Percentiles rank a stretch among this genome's conserved stretches.
Conservation (phyloP, 352 stramenopile genomes). For the Phytophthora rubi region DNA sequence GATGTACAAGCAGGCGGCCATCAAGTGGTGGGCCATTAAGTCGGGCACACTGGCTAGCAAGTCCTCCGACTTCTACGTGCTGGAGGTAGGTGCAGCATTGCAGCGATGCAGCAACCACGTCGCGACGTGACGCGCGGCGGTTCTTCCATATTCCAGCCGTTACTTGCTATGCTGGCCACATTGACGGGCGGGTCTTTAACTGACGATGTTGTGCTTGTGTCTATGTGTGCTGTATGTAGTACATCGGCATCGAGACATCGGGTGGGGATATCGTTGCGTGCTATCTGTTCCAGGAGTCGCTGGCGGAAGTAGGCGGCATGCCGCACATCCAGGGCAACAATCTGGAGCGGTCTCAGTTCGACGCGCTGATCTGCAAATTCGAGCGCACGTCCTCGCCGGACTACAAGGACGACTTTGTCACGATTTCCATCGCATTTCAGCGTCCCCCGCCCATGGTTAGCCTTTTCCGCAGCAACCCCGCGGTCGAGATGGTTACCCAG, state of each 20-base stretch:
- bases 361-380: constrained; percentile 88
- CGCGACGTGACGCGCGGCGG: constrained; percentile 7
- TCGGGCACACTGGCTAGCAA: constrained; percentile 81
- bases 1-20: constrained; percentile 87
- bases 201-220: constrained; percentile 29
- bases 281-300: constrained; percentile 88
- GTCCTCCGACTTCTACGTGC: constrained; percentile 86
- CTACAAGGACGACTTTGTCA: constrained; percentile 76
- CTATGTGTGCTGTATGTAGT: constrained; percentile 41
- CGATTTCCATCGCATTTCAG: constrained; percentile 89
- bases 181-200: constrained; percentile 19
- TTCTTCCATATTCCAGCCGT: constrained; percentile 33
- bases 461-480: constrained; percentile 84
- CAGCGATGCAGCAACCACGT: constrained; percentile 2
- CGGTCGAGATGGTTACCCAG: constrained; percentile 84
- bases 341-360: constrained; percentile 84
- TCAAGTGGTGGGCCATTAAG: constrained; percentile 92
- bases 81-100: constrained; percentile 55
- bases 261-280: constrained; percentile 81
- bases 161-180: constrained; percentile 20
- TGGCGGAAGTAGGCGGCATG: constrained; percentile 85
- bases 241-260: constrained; percentile 83
- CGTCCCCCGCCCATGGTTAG: constrained; percentile 80
- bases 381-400: constrained; percentile 69
- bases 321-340: constrained; percentile 81